phyloP scores from a whole-genome alignment of 2,329 filamentous ascomycete species.

The Huntiella moniliformis region DNA sequence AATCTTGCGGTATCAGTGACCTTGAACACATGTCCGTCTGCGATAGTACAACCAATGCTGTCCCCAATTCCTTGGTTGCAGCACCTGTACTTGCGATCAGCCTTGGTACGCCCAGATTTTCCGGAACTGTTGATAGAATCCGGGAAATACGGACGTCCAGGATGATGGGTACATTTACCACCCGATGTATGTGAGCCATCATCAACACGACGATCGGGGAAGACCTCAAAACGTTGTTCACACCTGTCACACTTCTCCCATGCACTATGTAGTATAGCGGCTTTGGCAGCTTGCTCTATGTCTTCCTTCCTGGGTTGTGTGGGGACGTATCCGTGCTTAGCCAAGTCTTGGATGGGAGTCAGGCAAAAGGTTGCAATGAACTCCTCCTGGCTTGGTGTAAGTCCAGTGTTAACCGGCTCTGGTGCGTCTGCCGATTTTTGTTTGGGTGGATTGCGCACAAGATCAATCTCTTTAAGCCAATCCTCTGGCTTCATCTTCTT shows the following conservation, averaged over 20 bases:
- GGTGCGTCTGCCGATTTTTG: constrained; percentile 14
- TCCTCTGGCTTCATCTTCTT: constrained; percentile 54
- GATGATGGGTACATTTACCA: constrained; percentile 66
- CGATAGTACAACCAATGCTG: constrained; percentile 52
- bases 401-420: constrained; percentile 46
- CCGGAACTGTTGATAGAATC: constrained; percentile 34
- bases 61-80: constrained; percentile 60
- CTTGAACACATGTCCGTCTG: constrained; percentile 72
- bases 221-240: constrained; percentile 71
- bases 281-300: constrained; percentile 45
- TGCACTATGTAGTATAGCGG: constrained; percentile 46
- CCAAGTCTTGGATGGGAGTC: constrained; percentile 45
- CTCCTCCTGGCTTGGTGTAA: constrained; percentile 50
- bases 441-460: constrained; percentile 7
- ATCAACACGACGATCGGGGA: constrained; percentile 60
- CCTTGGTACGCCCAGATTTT: constrained; percentile 15
- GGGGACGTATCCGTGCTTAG: constrained; percentile 57
- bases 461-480: constrained; percentile 30
- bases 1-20: constrained; percentile 56
- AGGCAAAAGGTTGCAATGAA: constrained; percentile 41
- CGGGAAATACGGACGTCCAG: constrained; percentile 48
- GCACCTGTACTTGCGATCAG: constrained; percentile 42
- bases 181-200: constrained; percentile 61
- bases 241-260: constrained; percentile 88
- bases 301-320: constrained; percentile 44